Percentiles rank a stretch among this genome's conserved stretches.
These are phyloP conservation scores for Podila epicladia DNA, from an alignment of 192 early-diverging fungal genomes.

Conservation along the genomic window DNA sequence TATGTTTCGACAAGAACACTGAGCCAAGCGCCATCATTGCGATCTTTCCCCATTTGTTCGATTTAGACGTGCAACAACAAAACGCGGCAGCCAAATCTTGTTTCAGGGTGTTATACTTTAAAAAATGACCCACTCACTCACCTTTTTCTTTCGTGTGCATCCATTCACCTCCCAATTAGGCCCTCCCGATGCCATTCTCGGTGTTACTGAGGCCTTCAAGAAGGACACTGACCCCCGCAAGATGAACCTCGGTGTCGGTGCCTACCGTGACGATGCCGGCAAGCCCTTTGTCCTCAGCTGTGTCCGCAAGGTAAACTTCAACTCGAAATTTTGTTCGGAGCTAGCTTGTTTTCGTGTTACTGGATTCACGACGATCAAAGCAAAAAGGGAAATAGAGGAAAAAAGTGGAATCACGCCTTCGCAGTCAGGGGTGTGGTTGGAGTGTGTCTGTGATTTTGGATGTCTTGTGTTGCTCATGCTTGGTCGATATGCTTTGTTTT, in stretches of 20 bases:
- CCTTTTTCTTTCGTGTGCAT: not conserved
- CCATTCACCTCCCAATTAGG: constrained; percentile 39
- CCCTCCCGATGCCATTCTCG: constrained; percentile 84
- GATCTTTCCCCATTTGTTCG: not conserved
- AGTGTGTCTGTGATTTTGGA: not conserved
- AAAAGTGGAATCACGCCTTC: not conserved
- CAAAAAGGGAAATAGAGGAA: too few species aligned
- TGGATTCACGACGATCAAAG: too few species aligned
- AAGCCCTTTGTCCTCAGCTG: constrained; percentile 93
- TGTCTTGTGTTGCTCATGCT: not conserved
- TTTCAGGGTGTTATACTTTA: not conserved
- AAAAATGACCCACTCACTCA: not conserved
- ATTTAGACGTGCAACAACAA: not conserved
- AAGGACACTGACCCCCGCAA: constrained; percentile 89
- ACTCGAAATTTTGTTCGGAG: not conserved
- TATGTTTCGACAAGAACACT: not conserved
- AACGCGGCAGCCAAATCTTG: not conserved
- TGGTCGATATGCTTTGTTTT: too few species aligned
- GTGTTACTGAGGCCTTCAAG: constrained; percentile 96
- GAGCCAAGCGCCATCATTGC: not conserved
- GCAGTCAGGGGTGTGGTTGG: not conserved
- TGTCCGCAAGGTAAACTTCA: constrained; percentile 78
- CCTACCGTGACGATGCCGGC: constrained; percentile 93
- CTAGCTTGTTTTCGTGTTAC: too few species aligned
- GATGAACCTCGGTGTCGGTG: constrained; percentile 99